Evolutionary conservation across 257 asterid genomes (phyloP).

Genomic region (Solanum pinnatisectum): DNA sequence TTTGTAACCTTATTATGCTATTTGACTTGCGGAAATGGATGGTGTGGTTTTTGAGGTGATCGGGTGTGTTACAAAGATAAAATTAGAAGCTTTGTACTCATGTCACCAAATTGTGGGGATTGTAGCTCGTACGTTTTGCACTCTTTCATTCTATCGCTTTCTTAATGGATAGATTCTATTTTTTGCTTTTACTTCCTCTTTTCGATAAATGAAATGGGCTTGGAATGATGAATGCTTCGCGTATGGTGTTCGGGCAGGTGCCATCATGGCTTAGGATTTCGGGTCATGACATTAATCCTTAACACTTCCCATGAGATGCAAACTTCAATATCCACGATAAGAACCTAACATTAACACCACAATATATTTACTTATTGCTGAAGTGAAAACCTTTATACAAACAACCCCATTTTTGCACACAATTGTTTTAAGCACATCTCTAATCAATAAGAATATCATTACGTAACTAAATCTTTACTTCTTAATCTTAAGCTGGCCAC

Average conservation of each 20-base stretch:
- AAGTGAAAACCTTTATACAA: neutral
- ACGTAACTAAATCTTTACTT: neutral
- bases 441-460: neutral
- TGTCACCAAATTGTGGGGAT: neutral
- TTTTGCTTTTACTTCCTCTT: neutral
- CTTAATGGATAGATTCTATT: neutral
- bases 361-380: neutral
- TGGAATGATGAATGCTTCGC: neutral
- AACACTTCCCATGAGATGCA: neutral
- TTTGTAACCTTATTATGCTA: neutral
- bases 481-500: neutral
- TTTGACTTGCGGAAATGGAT: neutral
- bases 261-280: neutral
- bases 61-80: neutral
- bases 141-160: neutral
- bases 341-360: neutral
- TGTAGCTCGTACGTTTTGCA: neutral
- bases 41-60: neutral
- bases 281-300: neutral
- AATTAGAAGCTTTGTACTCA: neutral
- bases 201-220: neutral
- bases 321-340: neutral
- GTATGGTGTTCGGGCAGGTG: neutral
- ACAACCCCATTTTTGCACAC: neutral
- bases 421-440: neutral